Evolutionary conservation across 192 early-diverging fungal genomes (phyloP).

Genomic region (Endogone sp.): DNA sequence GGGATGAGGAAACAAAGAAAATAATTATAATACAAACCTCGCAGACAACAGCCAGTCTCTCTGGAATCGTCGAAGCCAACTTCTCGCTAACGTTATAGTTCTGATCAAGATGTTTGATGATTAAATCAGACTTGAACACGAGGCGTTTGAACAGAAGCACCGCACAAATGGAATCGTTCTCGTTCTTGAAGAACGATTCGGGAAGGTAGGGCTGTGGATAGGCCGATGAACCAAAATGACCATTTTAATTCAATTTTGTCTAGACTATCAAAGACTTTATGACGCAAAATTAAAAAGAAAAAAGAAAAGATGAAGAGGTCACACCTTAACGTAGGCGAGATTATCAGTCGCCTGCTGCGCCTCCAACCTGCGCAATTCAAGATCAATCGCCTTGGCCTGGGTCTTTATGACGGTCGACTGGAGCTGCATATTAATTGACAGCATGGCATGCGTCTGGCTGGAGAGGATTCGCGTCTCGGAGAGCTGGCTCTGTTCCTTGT

Average conservation of each 20-base stretch:
- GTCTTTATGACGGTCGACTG: slow-evolving; percentile 78
- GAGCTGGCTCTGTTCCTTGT: slow-evolving; percentile 57
- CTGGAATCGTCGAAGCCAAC: slow-evolving; percentile 41
- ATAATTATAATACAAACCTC: slow-evolving; percentile 26
- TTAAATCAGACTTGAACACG: slow-evolving; percentile 75
- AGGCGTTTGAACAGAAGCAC: slow-evolving; percentile 79
- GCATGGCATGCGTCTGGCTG: slow-evolving; percentile 76
- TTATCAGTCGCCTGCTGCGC: slow-evolving; percentile 79
- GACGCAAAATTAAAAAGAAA: slow-evolving; percentile 16
- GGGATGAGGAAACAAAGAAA: not conserved
- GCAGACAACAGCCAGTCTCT: slow-evolving; percentile 50
- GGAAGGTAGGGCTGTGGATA: slow-evolving; percentile 75
- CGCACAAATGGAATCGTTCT: slow-evolving; percentile 71
- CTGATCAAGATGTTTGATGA: slow-evolving; percentile 69
- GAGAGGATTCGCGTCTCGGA: slow-evolving; percentile 50
- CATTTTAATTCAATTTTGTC: no score
- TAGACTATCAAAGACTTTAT: slow-evolving; percentile 14
- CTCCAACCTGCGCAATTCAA: slow-evolving; percentile 86
- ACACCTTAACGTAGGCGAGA: slow-evolving; percentile 44
- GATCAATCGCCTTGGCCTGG: slow-evolving; percentile 85
- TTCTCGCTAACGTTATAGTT: slow-evolving; percentile 54
- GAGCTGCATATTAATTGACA: slow-evolving; percentile 75
- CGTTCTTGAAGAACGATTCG: slow-evolving; percentile 75
- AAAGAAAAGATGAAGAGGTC: slow-evolving; percentile 2
- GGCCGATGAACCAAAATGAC: slow-evolving; percentile 3